A percentile compares a stretch with the other conserved stretches of the same genome.
phyloP scores from a whole-genome alignment of 495 filamentous ascomycete genomes.

The Trypethelium eluteriae region DNA sequence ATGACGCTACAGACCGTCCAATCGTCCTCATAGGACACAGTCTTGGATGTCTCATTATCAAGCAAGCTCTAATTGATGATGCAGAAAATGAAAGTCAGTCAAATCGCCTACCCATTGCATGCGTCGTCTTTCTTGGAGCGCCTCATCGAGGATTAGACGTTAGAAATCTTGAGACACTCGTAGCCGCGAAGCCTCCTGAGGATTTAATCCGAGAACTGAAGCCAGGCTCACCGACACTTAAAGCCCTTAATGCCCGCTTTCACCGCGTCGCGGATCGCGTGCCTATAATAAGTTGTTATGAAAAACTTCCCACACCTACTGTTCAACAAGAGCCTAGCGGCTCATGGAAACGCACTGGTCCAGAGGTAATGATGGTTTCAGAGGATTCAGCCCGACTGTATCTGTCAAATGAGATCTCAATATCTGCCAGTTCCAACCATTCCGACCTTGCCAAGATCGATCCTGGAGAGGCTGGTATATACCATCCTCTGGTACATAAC shows the following conservation, averaged over 20 bases:
- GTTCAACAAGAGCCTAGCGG: neutral
- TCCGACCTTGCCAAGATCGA: neutral
- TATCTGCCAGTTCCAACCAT: constrained; percentile 2
- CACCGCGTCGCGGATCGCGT: neutral
- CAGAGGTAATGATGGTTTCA: constrained; percentile 2
- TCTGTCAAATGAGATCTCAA: constrained; percentile 3
- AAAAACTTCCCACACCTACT: constrained; percentile 1
- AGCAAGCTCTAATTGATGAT: constrained; percentile 8
- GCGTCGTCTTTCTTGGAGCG: constrained; percentile 6
- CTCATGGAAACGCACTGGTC: constrained; percentile 7
- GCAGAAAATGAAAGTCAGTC: neutral
- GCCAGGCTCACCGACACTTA: neutral
- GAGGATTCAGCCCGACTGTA: constrained; percentile 7
- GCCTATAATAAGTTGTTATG: neutral
- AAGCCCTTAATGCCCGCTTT: neutral
- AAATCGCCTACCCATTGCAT: neutral
- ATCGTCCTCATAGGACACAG: constrained; percentile 13
- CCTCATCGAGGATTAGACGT: constrained; percentile 4
- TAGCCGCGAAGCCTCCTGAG: neutral
- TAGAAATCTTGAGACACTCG: neutral
- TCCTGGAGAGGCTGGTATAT: neutral
- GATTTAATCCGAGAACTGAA: constrained; percentile 2
- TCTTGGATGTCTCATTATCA: constrained; percentile 11
- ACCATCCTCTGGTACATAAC: neutral
- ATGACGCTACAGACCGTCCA: neutral